Evolutionary conservation across 768 basidiomycete species (phyloP).

Genomic region (Lentinula edodes): DNA sequence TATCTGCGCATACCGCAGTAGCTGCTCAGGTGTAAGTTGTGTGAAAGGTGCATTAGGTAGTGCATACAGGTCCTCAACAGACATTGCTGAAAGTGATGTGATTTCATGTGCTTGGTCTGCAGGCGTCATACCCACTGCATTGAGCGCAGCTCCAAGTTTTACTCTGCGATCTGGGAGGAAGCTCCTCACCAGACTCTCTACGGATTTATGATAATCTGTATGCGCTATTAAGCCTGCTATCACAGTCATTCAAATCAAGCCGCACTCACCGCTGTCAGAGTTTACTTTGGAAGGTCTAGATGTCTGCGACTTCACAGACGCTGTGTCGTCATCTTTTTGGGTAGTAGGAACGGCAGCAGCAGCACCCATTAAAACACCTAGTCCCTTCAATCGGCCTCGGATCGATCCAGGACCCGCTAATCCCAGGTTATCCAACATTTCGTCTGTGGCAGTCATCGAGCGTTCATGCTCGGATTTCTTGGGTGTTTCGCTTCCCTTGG

Average conservation of each 20-base stretch:
- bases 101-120: slow-evolving; percentile 61
- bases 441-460: slow-evolving; percentile 21
- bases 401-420: slow-evolving; percentile 33
- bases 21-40: slow-evolving; percentile 73
- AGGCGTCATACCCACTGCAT: slow-evolving; percentile 61
- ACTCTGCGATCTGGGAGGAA: slow-evolving; percentile 90
- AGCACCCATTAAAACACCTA: slow-evolving; percentile 46
- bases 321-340: slow-evolving; percentile 59
- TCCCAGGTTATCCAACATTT: slow-evolving; percentile 27
- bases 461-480: slow-evolving; percentile 14
- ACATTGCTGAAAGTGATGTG: slow-evolving; percentile 64
- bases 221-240: background rate
- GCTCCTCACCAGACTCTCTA: slow-evolving; percentile 76
- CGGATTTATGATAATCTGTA: slow-evolving; percentile 60
- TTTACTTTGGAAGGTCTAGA: slow-evolving; percentile 24
- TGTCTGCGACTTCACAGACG: slow-evolving; percentile 33
- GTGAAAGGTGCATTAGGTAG: slow-evolving; percentile 73
- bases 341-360: slow-evolving; percentile 10
- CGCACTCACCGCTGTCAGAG: slow-evolving; percentile 8
- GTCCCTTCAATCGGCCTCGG: slow-evolving; percentile 45
- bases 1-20: slow-evolving; percentile 86
- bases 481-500: slow-evolving; percentile 17
- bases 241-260: background rate
- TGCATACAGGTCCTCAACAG: slow-evolving; percentile 69
- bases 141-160: slow-evolving; percentile 75